Conservation (phyloP, 2,329 filamentous ascomycete genomes). For the Laburnicola sp. region DNA sequence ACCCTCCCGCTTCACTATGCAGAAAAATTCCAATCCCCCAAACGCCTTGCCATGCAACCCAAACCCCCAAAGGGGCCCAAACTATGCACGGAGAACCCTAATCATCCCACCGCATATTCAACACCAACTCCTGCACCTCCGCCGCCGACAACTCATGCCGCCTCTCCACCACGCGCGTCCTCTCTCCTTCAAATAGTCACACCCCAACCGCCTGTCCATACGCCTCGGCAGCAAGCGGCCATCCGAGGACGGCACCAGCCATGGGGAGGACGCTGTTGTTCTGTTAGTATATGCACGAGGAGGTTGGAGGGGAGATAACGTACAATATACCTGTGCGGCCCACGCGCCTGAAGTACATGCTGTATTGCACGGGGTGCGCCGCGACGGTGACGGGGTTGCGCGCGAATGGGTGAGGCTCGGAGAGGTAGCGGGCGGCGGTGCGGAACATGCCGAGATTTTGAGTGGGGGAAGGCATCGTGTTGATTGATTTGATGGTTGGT, state of each 20-base stretch:
- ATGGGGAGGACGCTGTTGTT: slow-evolving; percentile 34
- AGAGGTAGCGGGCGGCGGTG: slow-evolving; percentile 36
- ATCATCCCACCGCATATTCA: slow-evolving; percentile 39
- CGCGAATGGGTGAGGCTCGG: slow-evolving; percentile 42
- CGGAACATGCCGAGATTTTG: slow-evolving; percentile 38
- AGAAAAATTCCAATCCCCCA: not conserved
- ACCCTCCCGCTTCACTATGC: not conserved
- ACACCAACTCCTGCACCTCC: slow-evolving; percentile 29
- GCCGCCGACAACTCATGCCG: slow-evolving; percentile 17
- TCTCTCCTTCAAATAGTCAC: slow-evolving; percentile 34
- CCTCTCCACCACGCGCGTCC: slow-evolving; percentile 1
- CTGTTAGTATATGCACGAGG: slow-evolving; percentile 7
- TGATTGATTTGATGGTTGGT: slow-evolving; percentile 1
- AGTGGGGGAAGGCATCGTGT: slow-evolving; percentile 38
- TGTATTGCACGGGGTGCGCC: slow-evolving; percentile 30
- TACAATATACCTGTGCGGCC: slow-evolving; percentile 33
- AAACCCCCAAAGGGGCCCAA: too few relatives aligned
- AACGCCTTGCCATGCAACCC: slow-evolving; percentile 5
- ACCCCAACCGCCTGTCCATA: slow-evolving; percentile 30
- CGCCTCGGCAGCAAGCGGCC: slow-evolving; percentile 35
- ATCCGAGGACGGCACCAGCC: slow-evolving; percentile 34
- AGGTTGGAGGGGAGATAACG: slow-evolving; percentile 6
- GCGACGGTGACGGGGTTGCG: slow-evolving; percentile 32
- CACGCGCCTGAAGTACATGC: slow-evolving; percentile 26
- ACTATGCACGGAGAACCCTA: too few relatives aligned